These are phyloP conservation scores for Chloranthus sessilifolius DNA, from an alignment of 164 flowering plant genomes.

Conservation along the genomic window DNA sequence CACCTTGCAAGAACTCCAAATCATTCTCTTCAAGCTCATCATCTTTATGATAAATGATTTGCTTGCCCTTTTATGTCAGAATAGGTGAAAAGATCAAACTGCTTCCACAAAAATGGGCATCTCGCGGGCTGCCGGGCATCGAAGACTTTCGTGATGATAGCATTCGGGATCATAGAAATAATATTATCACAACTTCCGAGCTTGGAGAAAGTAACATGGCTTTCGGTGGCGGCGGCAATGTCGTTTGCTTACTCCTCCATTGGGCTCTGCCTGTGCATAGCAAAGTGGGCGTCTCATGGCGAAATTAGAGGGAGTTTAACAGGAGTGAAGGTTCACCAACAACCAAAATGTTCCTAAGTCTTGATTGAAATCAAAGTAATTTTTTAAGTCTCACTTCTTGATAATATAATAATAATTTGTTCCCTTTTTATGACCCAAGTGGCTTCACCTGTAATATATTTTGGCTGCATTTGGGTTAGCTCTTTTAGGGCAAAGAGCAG, in stretches of 20 bases:
- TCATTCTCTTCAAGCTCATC: background rate
- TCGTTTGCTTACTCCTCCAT: slow-evolving; percentile 35
- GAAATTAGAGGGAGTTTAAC: slow-evolving; percentile 5
- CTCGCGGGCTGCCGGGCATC: slow-evolving; percentile 20
- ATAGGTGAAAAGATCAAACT: slow-evolving; percentile 31
- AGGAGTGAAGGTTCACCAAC: background rate
- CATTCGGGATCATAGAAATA: slow-evolving; percentile 23
- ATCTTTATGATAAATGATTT: background rate
- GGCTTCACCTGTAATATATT: too few relatives aligned
- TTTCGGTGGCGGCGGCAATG: slow-evolving; percentile 40
- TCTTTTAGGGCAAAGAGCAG: too few relatives aligned
- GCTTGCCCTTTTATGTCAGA: slow-evolving; percentile 23
- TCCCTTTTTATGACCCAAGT: too few relatives aligned
- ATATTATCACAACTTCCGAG: slow-evolving; percentile 35
- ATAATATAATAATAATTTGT: too few relatives aligned
- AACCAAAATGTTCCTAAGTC: too few relatives aligned
- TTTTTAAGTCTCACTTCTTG: too few relatives aligned
- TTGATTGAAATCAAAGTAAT: too few relatives aligned
- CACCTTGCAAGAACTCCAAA: background rate
- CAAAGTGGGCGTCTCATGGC: slow-evolving; percentile 9
- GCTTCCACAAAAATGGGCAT: slow-evolving; percentile 25
- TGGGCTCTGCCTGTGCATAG: slow-evolving; percentile 31
- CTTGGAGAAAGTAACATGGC: slow-evolving; percentile 31
- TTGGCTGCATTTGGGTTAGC: too few relatives aligned
- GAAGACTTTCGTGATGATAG: slow-evolving; percentile 28